Percentiles rank a stretch among this genome's conserved stretches.
Evolutionary conservation across 768 basidiomycete species (phyloP).

Genomic region (Termitomyces sp.): DNA sequence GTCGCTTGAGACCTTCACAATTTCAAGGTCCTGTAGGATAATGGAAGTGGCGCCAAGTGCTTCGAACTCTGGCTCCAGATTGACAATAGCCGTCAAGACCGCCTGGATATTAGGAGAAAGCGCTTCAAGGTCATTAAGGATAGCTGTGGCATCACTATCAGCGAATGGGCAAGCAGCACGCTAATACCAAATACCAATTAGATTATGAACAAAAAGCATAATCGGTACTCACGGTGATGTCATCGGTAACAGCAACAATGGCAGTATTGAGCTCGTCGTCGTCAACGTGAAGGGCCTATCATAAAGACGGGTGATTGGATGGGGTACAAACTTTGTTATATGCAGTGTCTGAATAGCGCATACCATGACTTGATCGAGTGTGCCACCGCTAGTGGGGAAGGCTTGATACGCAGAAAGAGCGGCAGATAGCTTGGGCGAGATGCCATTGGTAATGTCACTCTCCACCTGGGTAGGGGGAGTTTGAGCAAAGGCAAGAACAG

Average conservation of each 20-base stretch:
- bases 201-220: background rate
- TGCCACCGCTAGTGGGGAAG: no score
- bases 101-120: constrained; percentile 21
- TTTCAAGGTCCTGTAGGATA: constrained; percentile 21
- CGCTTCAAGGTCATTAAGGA: constrained; percentile 17
- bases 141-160: constrained; percentile 19
- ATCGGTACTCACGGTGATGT: constrained; percentile 16
- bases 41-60: constrained; percentile 22
- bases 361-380: no score
- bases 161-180: constrained; percentile 13
- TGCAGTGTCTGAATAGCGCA: no score
- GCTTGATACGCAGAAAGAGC: no score
- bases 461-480: no score
- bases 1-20: constrained; percentile 16
- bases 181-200: constrained; percentile 5
- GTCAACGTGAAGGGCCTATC: no score
- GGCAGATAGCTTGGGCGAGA: no score
- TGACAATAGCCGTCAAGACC: constrained; percentile 16
- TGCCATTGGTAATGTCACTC: no score
- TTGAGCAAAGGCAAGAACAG: no score
- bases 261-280: background rate
- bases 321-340: no score
- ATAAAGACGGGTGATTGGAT: no score
- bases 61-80: constrained; percentile 19
- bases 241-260: constrained; percentile 20